Evolutionary conservation across 2,329 filamentous ascomycete species (phyloP).

Genomic region (Hypoxylon sp.): DNA sequence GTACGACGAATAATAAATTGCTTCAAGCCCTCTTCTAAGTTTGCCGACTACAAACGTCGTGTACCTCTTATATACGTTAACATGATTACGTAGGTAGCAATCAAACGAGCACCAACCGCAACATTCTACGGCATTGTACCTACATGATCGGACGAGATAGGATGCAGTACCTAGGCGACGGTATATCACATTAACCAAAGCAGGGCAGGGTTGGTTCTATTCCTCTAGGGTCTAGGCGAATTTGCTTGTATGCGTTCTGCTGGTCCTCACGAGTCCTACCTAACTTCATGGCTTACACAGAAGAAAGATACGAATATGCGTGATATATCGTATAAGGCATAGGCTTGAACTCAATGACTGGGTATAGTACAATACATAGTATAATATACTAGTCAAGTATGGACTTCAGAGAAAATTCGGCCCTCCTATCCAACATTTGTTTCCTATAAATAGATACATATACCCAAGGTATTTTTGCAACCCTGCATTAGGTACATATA

Average conservation of each 20-base stretch:
- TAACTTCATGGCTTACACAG: background rate
- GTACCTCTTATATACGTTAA: conserved; percentile 6
- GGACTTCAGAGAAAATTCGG: conserved; percentile 4
- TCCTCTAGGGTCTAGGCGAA: conserved; percentile 8
- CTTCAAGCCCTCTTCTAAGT: conserved; percentile 9
- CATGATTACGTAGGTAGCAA: conserved; percentile 13
- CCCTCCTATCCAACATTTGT: conserved; percentile 20
- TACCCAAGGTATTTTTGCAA: background rate
- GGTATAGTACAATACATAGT: too few species aligned
- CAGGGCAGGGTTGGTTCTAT: background rate
- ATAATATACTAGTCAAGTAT: background rate
- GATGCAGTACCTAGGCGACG: background rate
- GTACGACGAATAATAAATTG: conserved; percentile 18
- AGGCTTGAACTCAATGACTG: background rate
- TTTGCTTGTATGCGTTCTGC: conserved; percentile 8
- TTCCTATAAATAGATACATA: background rate
- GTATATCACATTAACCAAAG: conserved; percentile 14
- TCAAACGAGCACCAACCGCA: conserved; percentile 3
- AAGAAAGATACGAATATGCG: background rate
- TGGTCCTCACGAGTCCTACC: conserved; percentile 6
- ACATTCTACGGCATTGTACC: background rate
- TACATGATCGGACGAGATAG: conserved; percentile 18
- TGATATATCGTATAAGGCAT: conserved; percentile 8
- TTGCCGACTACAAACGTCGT: conserved; percentile 20
- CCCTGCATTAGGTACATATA: conserved; percentile 7